Base-by-base conservation (phyloP, 23 red algal species). In the Chondrus crispus region DNA sequence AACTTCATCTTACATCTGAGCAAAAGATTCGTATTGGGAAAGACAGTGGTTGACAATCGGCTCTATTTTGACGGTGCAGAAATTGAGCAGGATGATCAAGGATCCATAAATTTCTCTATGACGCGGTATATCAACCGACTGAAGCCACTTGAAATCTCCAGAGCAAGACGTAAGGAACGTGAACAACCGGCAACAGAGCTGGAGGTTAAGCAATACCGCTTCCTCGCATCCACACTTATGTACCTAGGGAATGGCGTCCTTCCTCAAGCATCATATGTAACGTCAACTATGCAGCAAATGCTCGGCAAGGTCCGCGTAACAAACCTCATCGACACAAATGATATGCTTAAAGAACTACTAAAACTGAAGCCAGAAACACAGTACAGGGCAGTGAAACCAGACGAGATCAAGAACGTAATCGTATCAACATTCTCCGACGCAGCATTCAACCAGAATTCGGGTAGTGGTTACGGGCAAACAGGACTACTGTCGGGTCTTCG, bases 251-350 rank as follows among this genome's bases (percentile, higher is more conserved):
- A 35, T 6, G 46, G 46, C 7, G 77, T 54, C 6, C 41, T 82
- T 5, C 77, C 52, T 5, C 77, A 82, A 20, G 45, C 77, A 9
- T 82, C 48, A 14, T 16, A 16, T 7, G 45, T 55, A n/a, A 60
- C 77, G 16, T 82, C 77, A 6, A 16, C 4, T 13, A 82, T 82
- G 77, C 77, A 82, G 36, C 77, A 82, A 82, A 45, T 41, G 39
- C 29, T 82, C 4, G 77, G 10, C 26, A 54, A 57, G 11, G 46
- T 82, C 38, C 10, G 32, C 4, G 77, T 82, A 35, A 60, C 22
- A 14, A 29, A 82, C 29, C 4, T 82, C 10, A 50, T 82, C 19
- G 77, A 82, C 28, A 50, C 77, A 10, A 82, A 82, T 45, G 13
- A 35, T 5, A 82, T 82, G 77, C 42, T 82, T 46, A 5, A 7